Evolutionary conservation across 2,329 filamentous ascomycete genomes (phyloP).

Genomic region (Arthrobotrys iridis): DNA sequence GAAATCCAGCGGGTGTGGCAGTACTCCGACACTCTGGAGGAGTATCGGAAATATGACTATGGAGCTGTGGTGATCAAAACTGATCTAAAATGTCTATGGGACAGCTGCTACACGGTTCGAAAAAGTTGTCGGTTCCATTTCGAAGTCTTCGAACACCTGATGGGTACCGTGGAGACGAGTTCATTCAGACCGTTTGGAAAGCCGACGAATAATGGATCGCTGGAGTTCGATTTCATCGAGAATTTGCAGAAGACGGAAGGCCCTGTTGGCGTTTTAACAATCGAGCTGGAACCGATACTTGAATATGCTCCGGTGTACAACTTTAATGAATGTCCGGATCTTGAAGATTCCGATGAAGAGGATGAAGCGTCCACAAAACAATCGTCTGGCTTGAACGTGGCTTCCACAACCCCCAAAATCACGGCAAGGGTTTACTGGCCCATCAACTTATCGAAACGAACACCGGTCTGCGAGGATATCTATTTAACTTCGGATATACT

Average conservation of each 20-base stretch:
- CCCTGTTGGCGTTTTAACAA: not conserved
- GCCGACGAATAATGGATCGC: not conserved
- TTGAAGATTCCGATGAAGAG: constrained; percentile 14
- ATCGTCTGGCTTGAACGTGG: not conserved
- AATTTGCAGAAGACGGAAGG: not conserved
- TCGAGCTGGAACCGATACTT: constrained; percentile 18
- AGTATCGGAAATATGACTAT: constrained; percentile 30
- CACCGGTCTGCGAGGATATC: not conserved
- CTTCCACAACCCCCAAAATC: constrained; percentile 17
- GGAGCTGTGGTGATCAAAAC: constrained; percentile 48
- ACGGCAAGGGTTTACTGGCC: constrained; percentile 1
- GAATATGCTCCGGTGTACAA: not conserved
- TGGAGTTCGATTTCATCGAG: not conserved
- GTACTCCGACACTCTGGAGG: not conserved
- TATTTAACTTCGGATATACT: not conserved
- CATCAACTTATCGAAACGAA: not conserved
- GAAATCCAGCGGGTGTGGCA: constrained; percentile 36
- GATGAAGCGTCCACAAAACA: not conserved
- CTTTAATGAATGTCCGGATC: not conserved
- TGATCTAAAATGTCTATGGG: constrained; percentile 52
- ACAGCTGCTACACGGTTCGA: constrained; percentile 46
- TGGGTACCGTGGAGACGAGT: not conserved
- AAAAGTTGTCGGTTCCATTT: constrained; percentile 55
- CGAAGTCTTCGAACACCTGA: constrained; percentile 45
- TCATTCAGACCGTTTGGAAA: not conserved